A percentile compares a stretch with the other conserved stretches of the same genome.
Evolutionary conservation across 2,329 filamentous ascomycete species (phyloP).

Genomic region (Epichloe uncinata): DNA sequence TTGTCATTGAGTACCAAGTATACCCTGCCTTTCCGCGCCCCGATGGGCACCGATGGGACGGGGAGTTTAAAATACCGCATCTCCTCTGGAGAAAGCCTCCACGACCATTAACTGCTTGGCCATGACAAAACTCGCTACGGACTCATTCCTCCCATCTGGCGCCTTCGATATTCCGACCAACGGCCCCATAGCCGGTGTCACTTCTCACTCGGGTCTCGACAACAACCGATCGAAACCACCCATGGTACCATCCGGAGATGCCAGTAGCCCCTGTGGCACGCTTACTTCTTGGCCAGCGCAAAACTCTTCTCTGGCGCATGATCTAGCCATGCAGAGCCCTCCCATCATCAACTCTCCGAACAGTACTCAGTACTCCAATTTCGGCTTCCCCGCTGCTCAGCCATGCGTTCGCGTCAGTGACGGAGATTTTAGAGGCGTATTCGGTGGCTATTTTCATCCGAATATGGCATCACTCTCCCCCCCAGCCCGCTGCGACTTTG

Average conservation of each 20-base stretch:
- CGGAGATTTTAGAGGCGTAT: not conserved
- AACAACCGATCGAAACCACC: not conserved
- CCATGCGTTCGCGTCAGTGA: not conserved
- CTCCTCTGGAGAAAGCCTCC: not conserved
- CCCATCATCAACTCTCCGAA: not conserved
- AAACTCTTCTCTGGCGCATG: not conserved
- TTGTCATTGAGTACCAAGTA: not conserved
- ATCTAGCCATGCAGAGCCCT: not conserved
- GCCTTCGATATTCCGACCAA: constrained; percentile 17
- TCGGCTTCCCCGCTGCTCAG: not conserved
- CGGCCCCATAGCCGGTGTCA: constrained; percentile 9
- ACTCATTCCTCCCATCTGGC: constrained; percentile 30
- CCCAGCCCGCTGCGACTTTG: constrained; percentile 4
- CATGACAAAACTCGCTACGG: constrained; percentile 28
- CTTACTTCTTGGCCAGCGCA: not conserved
- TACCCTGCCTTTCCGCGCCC: not conserved
- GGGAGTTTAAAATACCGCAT: not conserved
- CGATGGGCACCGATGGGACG: not conserved
- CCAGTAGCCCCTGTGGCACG: not conserved
- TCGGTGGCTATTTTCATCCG: not conserved
- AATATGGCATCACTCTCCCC: constrained; percentile 6
- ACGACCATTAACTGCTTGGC: not conserved
- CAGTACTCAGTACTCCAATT: not conserved
- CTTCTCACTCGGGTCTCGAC: constrained; percentile 5
- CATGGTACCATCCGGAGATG: not conserved